Evolutionary conservation across 106 monocot species (phyloP).

Genomic region (Ottelia alismoides): DNA sequence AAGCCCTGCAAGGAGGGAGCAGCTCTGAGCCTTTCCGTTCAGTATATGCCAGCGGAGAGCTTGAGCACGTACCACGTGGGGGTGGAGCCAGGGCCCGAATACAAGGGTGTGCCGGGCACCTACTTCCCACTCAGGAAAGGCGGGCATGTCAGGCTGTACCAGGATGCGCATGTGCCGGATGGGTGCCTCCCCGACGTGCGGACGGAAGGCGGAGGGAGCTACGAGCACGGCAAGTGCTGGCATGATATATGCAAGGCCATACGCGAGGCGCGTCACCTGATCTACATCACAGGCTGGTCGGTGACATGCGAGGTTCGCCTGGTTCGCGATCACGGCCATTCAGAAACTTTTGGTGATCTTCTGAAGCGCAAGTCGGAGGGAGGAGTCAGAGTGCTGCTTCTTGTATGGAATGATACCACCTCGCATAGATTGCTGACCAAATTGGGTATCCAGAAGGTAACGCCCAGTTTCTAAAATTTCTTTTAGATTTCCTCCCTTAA

Average conservation of each 20-base stretch:
- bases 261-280: constrained; percentile 38
- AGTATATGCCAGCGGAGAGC: constrained; percentile 33
- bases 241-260: constrained; percentile 72
- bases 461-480: too few species aligned
- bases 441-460: too few species aligned
- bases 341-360: too few species aligned
- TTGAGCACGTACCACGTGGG: constrained; percentile 25
- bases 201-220: constrained; percentile 21
- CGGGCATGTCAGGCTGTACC: constrained; percentile 51
- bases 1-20: constrained; percentile 23
- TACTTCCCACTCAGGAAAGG: constrained; percentile 58
- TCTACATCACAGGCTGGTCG: constrained; percentile 64
- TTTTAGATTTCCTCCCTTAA: too few species aligned
- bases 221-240: constrained; percentile 58
- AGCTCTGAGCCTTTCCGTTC: constrained; percentile 40
- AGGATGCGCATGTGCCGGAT: constrained; percentile 58
- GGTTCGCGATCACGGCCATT: too few species aligned
- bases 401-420: too few species aligned
- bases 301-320: too few species aligned
- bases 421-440: too few species aligned
- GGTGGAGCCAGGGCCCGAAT: constrained; percentile 30
- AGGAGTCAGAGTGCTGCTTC: too few species aligned
- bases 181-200: constrained; percentile 28
- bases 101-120: constrained; percentile 53
- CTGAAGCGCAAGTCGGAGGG: too few species aligned